phyloP scores from a whole-genome alignment of 2,329 filamentous ascomycete species.

The Tolypocladium amazonense region DNA sequence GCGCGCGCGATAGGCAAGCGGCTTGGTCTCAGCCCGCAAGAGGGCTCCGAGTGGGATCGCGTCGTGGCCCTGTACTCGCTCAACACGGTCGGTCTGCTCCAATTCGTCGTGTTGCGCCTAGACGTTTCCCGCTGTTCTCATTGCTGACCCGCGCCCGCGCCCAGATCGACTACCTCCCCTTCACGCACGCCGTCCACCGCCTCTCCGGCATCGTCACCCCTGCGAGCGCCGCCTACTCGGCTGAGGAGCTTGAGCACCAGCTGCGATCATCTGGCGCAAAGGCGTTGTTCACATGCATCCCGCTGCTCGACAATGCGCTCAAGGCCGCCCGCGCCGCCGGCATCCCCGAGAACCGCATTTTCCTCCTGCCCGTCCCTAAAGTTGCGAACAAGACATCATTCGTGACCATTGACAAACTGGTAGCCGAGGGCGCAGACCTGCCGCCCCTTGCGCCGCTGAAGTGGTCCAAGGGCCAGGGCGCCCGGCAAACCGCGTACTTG shows the following conservation, averaged over 20 bases:
- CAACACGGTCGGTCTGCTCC: slow-evolving; percentile 52
- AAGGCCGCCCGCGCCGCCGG: slow-evolving; percentile 52
- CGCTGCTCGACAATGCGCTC: slow-evolving; percentile 53
- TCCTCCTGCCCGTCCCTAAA: slow-evolving; percentile 58
- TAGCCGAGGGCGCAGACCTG: slow-evolving; percentile 46
- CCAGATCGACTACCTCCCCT: slow-evolving; percentile 63
- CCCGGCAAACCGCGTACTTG: slow-evolving; percentile 60
- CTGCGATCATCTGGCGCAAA: slow-evolving; percentile 58
- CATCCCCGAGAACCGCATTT: slow-evolving; percentile 54
- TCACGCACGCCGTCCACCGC: slow-evolving; percentile 65
- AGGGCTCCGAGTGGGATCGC: slow-evolving; percentile 72
- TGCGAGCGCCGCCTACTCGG: slow-evolving; percentile 65
- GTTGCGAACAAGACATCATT: slow-evolving; percentile 39
- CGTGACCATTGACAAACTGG: slow-evolving; percentile 56
- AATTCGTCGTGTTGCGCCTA: no score
- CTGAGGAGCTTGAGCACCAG: slow-evolving; percentile 60
- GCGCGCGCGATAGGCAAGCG: slow-evolving; percentile 59
- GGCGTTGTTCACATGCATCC: slow-evolving; percentile 60
- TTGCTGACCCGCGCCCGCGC: not conserved
- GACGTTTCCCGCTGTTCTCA: not conserved
- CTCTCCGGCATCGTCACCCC: slow-evolving; percentile 65
- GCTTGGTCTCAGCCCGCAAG: slow-evolving; percentile 58
- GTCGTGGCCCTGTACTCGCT: slow-evolving; percentile 67
- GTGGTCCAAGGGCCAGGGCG: slow-evolving; percentile 55
- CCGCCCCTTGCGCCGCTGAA: slow-evolving; percentile 42